These are phyloP conservation scores for Allium sativum DNA, from an alignment of 106 monocot genomes.

Conservation along the genomic window DNA sequence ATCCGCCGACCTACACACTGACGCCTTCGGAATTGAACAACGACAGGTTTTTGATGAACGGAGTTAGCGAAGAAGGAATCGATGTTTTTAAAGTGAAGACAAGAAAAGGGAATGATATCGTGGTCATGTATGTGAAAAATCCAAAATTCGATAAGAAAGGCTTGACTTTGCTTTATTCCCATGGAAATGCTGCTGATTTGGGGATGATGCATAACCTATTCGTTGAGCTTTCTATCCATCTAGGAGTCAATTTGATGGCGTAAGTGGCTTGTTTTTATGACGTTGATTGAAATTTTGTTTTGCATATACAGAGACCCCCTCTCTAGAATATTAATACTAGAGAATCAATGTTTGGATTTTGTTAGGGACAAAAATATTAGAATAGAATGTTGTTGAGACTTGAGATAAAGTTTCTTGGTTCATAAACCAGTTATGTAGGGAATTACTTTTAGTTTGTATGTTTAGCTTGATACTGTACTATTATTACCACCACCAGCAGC, in stretches of 20 bases:
- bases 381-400: no score
- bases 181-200: constrained; percentile 30
- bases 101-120: constrained; percentile 22
- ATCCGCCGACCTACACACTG: constrained; percentile 21
- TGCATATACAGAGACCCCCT: no score
- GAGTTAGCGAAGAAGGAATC: constrained; percentile 20
- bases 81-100: constrained; percentile 20
- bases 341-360: no score
- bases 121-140: constrained; percentile 19
- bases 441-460: no score
- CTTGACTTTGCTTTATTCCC: constrained; percentile 26
- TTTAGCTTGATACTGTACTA: no score
- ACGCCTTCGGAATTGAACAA: constrained; percentile 8
- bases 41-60: constrained; percentile 12
- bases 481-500: no score
- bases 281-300: no score
- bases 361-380: no score
- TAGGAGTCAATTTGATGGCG: constrained; percentile 28
- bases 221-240: constrained; percentile 22
- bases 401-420: no score
- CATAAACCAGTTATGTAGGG: no score
- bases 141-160: constrained; percentile 11
- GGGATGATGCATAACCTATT: constrained; percentile 33
- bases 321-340: no score
- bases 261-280: constrained; percentile 4